Evolutionary conservation across 1,139 yeast genomes (phyloP), one percentile per base, ranked within the genome.

Genomic region (Kodamaea ohmeri): DNA sequence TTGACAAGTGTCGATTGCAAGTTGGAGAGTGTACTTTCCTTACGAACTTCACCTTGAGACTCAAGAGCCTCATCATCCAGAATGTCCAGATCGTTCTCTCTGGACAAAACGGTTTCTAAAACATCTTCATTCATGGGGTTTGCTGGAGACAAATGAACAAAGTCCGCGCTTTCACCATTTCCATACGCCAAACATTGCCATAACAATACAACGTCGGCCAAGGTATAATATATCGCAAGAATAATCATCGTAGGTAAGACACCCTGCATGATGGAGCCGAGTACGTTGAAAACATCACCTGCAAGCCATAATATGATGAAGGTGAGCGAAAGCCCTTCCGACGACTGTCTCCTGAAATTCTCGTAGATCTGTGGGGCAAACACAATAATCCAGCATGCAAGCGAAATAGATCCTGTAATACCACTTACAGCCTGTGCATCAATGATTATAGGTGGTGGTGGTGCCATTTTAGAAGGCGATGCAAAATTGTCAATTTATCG

Each of bases 361-460:
- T 92, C 97, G 60, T 88, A 90, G 32, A 92, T 83, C 58, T 92
- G 98, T 12, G 98, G 98, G 28, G 96, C 95, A 68, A 92, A 92
- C 17, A 92, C 97, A 38, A 92, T 89, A 46, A 92, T 84, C 98
- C 98, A 92, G 60, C 97, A 92, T 14, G 97, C 96, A 32, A 92
- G 76, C 13, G 97, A 90, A 34, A 92, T 87, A 17, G 95, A 84
- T 51, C 96, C 96, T 16, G 92, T 78, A 44, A 88, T 84, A 4
- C 95, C 96, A 55, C 94, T 83, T 27, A 88, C 78, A 8, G 87
- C 86, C 49, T 80, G 79, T n/a, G 88, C 80, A 51, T 82, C 86
- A 41, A 85, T 65, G 25, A 75, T 71, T 22, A 82, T 76, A 9
- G 88, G 86, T 21, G 83, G 82, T 34, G 83, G 83, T 27, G 80